A percentile compares a stretch with the other conserved stretches of the same genome.
Evolutionary conservation across 345 rosid genomes (phyloP).

Genomic region (Moricandia moricandioides): DNA sequence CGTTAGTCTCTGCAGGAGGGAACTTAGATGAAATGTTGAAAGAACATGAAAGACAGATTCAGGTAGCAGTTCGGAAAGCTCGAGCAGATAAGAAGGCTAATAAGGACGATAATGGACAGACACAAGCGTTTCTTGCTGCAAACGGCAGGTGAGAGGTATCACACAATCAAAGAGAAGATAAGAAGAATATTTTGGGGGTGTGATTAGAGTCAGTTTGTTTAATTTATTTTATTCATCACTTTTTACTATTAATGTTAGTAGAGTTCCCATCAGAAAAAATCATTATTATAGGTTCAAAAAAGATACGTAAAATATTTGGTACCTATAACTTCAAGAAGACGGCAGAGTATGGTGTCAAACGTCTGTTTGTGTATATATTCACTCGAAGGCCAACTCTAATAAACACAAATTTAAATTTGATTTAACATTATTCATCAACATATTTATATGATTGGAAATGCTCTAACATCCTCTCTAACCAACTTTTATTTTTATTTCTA

Average conservation of each 20-base stretch:
- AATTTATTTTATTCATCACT: neutral
- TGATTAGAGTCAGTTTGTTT: constrained; percentile 13
- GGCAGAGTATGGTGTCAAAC: neutral
- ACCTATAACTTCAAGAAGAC: neutral
- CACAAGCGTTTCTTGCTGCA: neutral
- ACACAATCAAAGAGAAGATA: neutral
- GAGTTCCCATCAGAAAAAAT: neutral
- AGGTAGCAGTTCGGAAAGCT: neutral
- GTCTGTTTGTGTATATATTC: neutral
- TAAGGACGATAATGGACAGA: neutral
- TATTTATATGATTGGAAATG: too few relatives aligned
- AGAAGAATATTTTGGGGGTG: constrained; percentile 14
- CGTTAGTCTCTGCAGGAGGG: neutral
- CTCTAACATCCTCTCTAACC: too few relatives aligned
- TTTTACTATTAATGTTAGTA: neutral
- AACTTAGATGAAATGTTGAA: neutral
- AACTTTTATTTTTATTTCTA: too few relatives aligned
- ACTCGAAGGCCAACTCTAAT: too few relatives aligned
- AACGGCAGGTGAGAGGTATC: constrained; percentile 3
- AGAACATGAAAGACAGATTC: neutral
- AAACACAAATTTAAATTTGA: too few relatives aligned
- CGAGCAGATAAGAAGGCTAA: neutral
- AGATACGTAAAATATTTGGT: neutral
- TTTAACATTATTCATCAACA: too few relatives aligned
- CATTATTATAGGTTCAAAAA: neutral